Conservation (phyloP, 2,329 filamentous ascomycete species). For the Drechslerella coelobrocha region DNA sequence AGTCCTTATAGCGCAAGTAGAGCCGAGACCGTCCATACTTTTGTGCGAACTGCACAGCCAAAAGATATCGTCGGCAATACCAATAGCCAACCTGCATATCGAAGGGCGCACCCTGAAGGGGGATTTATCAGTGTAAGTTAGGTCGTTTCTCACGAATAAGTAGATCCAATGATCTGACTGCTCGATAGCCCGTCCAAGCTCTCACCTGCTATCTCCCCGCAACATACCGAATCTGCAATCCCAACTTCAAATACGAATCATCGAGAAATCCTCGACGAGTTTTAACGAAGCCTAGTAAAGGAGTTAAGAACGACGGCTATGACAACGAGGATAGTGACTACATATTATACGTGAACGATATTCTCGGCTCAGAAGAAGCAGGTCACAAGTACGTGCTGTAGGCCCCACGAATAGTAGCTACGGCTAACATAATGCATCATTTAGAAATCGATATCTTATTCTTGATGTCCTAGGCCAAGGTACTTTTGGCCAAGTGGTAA, state of each 20-base stretch:
- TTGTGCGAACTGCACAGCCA: slow-evolving; percentile 75
- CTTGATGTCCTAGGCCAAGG: slow-evolving; percentile 95
- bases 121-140: slow-evolving; percentile 87
- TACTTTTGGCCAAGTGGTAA: slow-evolving; percentile 97
- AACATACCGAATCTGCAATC: slow-evolving; percentile 98
- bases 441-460: slow-evolving; percentile 62
- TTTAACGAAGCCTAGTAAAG: slow-evolving; percentile 97
- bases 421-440: not conserved
- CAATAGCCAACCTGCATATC: slow-evolving; percentile 85
- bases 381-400: slow-evolving; percentile 81
- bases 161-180: slow-evolving; percentile 5
- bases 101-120: slow-evolving; percentile 92
- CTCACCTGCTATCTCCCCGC: slow-evolving; percentile 90
- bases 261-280: slow-evolving; percentile 94
- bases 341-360: slow-evolving; percentile 98
- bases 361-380: slow-evolving; percentile 94
- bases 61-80: slow-evolving; percentile 81
- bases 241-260: slow-evolving; percentile 97
- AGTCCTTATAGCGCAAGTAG: slow-evolving; percentile 62
- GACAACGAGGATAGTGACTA: slow-evolving; percentile 99
- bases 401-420: not conserved
- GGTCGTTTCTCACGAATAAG: slow-evolving; percentile 1
- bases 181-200: slow-evolving; percentile 82
- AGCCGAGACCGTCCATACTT: slow-evolving; percentile 80
- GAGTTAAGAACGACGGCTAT: slow-evolving; percentile 96